Evolutionary conservation across 495 filamentous ascomycete species (phyloP), one percentile per base, ranked within the genome.

Genomic region (Staphylotrichum tortipilum): DNA sequence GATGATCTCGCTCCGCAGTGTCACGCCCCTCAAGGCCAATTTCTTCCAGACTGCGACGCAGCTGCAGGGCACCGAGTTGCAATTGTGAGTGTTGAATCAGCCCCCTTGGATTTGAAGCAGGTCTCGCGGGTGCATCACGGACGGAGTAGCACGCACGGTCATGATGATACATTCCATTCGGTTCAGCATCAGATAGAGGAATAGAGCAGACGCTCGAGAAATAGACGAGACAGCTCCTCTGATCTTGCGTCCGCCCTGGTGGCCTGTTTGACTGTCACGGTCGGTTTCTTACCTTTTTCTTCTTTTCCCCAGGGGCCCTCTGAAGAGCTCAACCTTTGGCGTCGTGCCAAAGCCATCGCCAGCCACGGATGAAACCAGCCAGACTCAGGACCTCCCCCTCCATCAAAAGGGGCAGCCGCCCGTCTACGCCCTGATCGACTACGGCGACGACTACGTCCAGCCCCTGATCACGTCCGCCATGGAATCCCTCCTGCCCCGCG

Each of bases 1-100:
- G 33, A 35, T n/a, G 3, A 45, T 15, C 28, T 18, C 21, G 15
- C 24, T 31, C n/a, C 41, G 28, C 56, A 95, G 89, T 71, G 78
- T 98, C 40, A 95, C 92, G 17, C 88, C 91, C 21, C 70, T 98
- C 46, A 86, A 85, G 64, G 89, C 90, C 17, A 94, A 94, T 64
- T 98, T 94, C 64, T 89, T 84, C 82, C 87, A 89, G 68, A 77
- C 78, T n/a, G 72, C 79, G 43, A 71, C 70, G 35, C 68, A 74
- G 15, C 60, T 60, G 57, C 80, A 68, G 59, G 80, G 71, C 76
- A 79, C 55, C 29, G 89, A 96, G 75, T 77, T 97, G 55, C 86
- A 88, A 73, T 72, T 95, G 85, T 94, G 82, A 92, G 87, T 92
- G 62, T 45, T 6, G 45, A 22, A 10, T 54, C 28, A 21, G 12